phyloP scores from a whole-genome alignment of 2,329 filamentous ascomycete genomes.

The Epicoccum nigrum region DNA sequence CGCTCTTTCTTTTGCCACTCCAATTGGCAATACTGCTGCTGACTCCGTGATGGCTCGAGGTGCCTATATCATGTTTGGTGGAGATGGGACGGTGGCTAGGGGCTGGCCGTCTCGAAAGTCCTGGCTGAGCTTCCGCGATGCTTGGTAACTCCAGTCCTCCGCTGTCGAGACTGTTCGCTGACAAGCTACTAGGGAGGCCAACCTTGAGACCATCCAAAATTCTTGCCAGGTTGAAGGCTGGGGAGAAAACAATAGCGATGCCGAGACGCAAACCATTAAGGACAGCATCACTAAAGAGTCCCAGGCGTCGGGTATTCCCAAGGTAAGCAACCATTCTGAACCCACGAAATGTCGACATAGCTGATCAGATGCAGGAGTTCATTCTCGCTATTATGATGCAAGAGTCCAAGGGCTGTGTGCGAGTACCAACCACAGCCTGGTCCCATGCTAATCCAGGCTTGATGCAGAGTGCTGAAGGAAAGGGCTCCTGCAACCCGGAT shows the following conservation, averaged over 20 bases:
- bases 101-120: constrained; percentile 47
- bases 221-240: constrained; percentile 46
- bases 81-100: constrained; percentile 42
- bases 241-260: constrained; percentile 47
- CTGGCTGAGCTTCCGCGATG: constrained; percentile 47
- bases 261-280: constrained; percentile 49
- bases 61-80: constrained; percentile 38
- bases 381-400: constrained; percentile 55
- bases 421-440: constrained; percentile 52
- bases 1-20: constrained; percentile 31
- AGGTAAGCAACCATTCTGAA: constrained; percentile 45
- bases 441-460: constrained; percentile 53
- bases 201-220: constrained; percentile 42
- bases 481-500: constrained; percentile 40
- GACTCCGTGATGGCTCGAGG: constrained; percentile 24
- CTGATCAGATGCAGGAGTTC: constrained; percentile 39
- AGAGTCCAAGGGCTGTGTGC: constrained; percentile 55
- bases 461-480: constrained; percentile 52
- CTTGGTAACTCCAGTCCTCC: constrained; percentile 30
- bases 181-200: constrained; percentile 36
- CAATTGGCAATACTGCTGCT: constrained; percentile 19
- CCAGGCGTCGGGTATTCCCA: constrained; percentile 41
- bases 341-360: background rate
- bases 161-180: constrained; percentile 1
- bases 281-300: constrained; percentile 45